Evolutionary conservation across 805 yeast species (phyloP), one percentile per base, ranked within the genome.

Genomic region (Ogataea wickerhamii): DNA sequence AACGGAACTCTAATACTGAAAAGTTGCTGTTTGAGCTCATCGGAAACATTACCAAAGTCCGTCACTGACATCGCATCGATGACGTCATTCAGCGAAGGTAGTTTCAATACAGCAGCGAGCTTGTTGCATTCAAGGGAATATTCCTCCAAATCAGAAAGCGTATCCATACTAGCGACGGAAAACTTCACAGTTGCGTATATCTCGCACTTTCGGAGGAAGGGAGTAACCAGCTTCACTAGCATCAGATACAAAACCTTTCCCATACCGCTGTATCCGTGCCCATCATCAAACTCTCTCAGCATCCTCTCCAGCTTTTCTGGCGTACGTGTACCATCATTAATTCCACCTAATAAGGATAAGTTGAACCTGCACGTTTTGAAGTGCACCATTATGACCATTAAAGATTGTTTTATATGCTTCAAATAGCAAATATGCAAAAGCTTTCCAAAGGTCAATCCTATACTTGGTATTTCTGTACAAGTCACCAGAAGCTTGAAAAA

Each of bases 201-300:
- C 5, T 82, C 72, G 12, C 77, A 65, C 48, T 76, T 73, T 45
- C 94, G 67, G 37, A 85, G 63, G 47, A 80, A 85, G 16, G 88
- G 87, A 0, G 82, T 73, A 6, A 71, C 56, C 1, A 79, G 58
- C 49, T 75, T 78, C n/a, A 71, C 55, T 16, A 80, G 32, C 74
- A 82, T 67, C 0, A 80, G 65, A 49, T 68, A 77, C 3, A 80
- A 44, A 2, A 73, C 63, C 21, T 54, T 37, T 0, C 76, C 67
- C 40, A 69, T 62, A 8, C 51, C 48, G 40, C 38, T 28, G 6
- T 11, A 21, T 5, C n/a, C 55, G 40, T 48, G 41, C 12, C 48
- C 56, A 19, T 56, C 60, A 29, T 63, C 53, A 2, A 68, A 45
- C 3, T 40, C 32, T 2, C 36, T 33, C 41, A 51, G 47, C 5